A percentile compares a stretch with the other conserved stretches of the same genome.
These are phyloP conservation scores for Cantharellus cinnabarinus DNA, from an alignment of 768 basidiomycete genomes.

Conservation along the genomic window DNA sequence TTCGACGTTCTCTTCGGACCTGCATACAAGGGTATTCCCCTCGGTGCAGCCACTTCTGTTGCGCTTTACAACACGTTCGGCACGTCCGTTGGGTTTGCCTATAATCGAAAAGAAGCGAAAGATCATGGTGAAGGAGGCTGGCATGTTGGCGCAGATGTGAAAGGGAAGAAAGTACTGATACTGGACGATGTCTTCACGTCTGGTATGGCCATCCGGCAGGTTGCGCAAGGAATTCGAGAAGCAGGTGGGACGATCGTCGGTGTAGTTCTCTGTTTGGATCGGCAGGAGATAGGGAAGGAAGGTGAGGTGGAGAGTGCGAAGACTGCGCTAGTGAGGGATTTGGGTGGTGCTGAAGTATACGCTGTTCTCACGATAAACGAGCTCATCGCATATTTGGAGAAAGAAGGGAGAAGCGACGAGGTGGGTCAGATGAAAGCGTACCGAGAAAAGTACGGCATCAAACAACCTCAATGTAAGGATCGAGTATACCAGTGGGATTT, in stretches of 20 bases:
- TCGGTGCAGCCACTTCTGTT: constrained; percentile 70
- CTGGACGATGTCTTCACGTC: constrained; percentile 95
- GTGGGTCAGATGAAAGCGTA: constrained; percentile 59
- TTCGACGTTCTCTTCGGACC: constrained; percentile 89
- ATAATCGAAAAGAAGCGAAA: constrained; percentile 90
- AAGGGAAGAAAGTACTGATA: constrained; percentile 64
- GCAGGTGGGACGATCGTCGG: constrained; percentile 72
- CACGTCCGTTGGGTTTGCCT: constrained; percentile 60
- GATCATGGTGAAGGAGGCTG: constrained; percentile 90
- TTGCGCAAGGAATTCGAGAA: constrained; percentile 48
- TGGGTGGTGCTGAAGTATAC: constrained; percentile 32
- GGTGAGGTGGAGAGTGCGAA: constrained; percentile 21
- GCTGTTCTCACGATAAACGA: constrained; percentile 75
- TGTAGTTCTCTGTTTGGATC: constrained; percentile 68
- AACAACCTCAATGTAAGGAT: not conserved
- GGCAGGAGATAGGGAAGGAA: constrained; percentile 66
- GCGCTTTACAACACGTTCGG: constrained; percentile 46
- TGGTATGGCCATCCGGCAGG: constrained; percentile 69
- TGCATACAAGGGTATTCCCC: constrained; percentile 91
- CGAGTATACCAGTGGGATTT: not conserved
- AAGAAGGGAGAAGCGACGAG: constrained; percentile 42
- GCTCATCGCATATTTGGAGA: constrained; percentile 62
- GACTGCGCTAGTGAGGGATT: constrained; percentile 36
- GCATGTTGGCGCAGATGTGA: constrained; percentile 71
- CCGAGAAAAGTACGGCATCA: constrained; percentile 41